Conservation (phyloP, 257 asterid genomes). For the Voacanga thouarsii region DNA sequence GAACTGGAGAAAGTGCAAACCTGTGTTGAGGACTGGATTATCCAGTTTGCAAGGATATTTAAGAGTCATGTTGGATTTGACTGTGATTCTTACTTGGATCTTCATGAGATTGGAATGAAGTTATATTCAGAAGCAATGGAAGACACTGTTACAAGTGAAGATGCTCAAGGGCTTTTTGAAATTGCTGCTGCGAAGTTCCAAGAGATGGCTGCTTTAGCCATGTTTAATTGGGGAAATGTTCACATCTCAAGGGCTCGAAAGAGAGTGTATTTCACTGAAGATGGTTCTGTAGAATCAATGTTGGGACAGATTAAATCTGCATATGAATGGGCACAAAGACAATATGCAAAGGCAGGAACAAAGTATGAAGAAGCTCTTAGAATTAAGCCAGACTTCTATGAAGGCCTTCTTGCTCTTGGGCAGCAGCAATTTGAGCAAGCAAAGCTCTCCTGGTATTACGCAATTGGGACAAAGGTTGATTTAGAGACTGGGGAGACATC, state of each 20-base stretch:
- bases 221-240: conserved; percentile 92
- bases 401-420: conserved; percentile 93
- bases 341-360: conserved; percentile 63
- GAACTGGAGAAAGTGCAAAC: conserved; percentile 31
- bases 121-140: conserved; percentile 88
- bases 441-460: conserved; percentile 75
- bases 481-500: conserved; percentile 48
- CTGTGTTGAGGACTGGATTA: conserved; percentile 71
- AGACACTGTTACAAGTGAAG: conserved; percentile 75
- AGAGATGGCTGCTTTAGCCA: conserved; percentile 84
- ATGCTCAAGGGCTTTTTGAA: conserved; percentile 70
- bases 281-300: conserved; percentile 45
- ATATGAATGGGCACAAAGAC: conserved; percentile 67
- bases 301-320: conserved; percentile 54
- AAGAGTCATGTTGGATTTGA: conserved; percentile 89
- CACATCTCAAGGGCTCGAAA: conserved; percentile 85
- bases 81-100: conserved; percentile 76
- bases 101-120: conserved; percentile 82
- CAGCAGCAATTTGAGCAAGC: conserved; percentile 87
- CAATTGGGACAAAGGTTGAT: conserved; percentile 49
- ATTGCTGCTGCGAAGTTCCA: conserved; percentile 77
- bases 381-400: conserved; percentile 86
- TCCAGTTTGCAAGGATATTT: conserved; percentile 78
- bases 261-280: conserved; percentile 54
- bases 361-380: conserved; percentile 74